Percentiles rank a stretch among this genome's conserved stretches.
Evolutionary conservation across 139 green algal genomes (phyloP).

Genomic region (Micromonas pusilla): DNA sequence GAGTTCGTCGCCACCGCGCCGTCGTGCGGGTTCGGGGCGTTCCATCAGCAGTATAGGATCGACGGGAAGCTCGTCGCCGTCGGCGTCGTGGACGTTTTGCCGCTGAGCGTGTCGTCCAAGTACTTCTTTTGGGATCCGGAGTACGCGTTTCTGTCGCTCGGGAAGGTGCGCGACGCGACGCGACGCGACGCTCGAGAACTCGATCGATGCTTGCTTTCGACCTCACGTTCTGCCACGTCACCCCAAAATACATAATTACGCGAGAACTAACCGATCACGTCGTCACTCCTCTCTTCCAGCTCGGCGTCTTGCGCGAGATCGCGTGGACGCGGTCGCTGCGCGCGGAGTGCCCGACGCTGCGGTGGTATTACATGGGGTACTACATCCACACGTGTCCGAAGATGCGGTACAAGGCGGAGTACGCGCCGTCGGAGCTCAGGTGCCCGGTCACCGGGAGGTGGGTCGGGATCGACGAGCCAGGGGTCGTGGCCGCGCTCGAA

Average conservation of each 20-base stretch:
- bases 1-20: too few species aligned
- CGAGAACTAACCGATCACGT: too few species aligned
- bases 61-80: constrained; percentile 74
- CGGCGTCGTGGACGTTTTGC: constrained; percentile 81
- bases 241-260: too few species aligned
- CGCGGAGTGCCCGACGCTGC: constrained; percentile 31
- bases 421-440: constrained; percentile 72
- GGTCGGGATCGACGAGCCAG: neutral
- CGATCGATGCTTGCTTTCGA: too few species aligned
- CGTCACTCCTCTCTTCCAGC: too few species aligned
- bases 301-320: constrained; percentile 64
- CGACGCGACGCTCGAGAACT: too few species aligned
- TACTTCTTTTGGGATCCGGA: constrained; percentile 89
- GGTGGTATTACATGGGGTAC: constrained; percentile 86
- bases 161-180: too few species aligned
- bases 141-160: constrained; percentile 22
- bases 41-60: constrained; percentile 89
- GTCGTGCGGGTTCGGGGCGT: constrained; percentile 57
- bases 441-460: constrained; percentile 53
- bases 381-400: constrained; percentile 88
- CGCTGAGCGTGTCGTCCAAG: constrained; percentile 27
- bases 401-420: constrained; percentile 78
- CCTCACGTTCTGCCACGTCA: too few species aligned
- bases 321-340: neutral
- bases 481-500: neutral